Evolutionary conservation across 306 rosid genomes (phyloP).

Genomic region (Coriaria nepalensis): DNA sequence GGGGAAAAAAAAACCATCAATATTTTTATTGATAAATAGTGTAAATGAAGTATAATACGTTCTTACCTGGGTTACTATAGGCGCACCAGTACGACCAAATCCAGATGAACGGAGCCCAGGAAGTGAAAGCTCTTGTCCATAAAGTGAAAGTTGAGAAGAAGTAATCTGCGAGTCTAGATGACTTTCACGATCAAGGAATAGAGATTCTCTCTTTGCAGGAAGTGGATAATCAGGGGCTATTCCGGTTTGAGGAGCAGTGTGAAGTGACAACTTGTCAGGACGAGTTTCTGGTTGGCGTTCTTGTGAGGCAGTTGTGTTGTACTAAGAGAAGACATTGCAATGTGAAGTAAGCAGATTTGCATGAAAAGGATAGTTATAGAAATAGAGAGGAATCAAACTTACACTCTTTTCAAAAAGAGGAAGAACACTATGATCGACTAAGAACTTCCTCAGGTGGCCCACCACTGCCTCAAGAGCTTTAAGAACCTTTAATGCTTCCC

Average conservation of each 20-base stretch:
- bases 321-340: conserved; percentile 25
- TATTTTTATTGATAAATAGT: background rate
- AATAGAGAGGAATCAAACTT: conserved; percentile 23
- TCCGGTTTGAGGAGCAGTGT: conserved; percentile 49
- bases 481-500: conserved; percentile 79
- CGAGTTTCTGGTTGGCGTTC: conserved; percentile 55
- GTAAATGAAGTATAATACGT: conserved; percentile 6
- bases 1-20: background rate
- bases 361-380: conserved; percentile 5
- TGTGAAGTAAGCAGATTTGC: background rate
- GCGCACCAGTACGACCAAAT: conserved; percentile 48
- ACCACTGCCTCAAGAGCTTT: conserved; percentile 80
- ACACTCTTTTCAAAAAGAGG: conserved; percentile 92
- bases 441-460: conserved; percentile 81
- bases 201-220: conserved; percentile 54
- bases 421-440: conserved; percentile 91
- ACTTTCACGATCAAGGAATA: conserved; percentile 52
- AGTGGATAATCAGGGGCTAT: conserved; percentile 32
- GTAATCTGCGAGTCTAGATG: conserved; percentile 59
- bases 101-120: conserved; percentile 69
- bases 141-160: conserved; percentile 52
- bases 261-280: conserved; percentile 51
- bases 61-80: conserved; percentile 83
- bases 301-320: conserved; percentile 45
- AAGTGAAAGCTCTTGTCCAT: conserved; percentile 55